Evolutionary conservation across 2,329 filamentous ascomycete species (phyloP).

Genomic region (Alternaria panax): DNA sequence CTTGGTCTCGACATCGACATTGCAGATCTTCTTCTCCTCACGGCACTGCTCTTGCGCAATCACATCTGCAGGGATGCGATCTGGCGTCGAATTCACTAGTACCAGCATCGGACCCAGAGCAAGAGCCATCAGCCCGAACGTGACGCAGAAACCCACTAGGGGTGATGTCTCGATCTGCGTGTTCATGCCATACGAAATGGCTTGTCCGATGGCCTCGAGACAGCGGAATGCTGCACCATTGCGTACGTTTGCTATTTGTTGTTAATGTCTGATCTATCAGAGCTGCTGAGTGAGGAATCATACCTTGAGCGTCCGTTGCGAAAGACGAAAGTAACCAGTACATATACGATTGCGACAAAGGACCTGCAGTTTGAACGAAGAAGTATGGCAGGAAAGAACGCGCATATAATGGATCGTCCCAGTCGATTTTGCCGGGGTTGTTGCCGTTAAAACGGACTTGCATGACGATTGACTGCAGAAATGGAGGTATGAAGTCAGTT

Average conservation of each 20-base stretch:
- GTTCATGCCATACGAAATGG: constrained; percentile 42
- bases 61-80: constrained; percentile 43
- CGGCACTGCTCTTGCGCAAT: constrained; percentile 35
- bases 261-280: constrained; percentile 7
- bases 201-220: constrained; percentile 38
- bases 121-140: constrained; percentile 42
- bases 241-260: constrained; percentile 27
- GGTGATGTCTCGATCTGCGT: constrained; percentile 39
- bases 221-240: constrained; percentile 39
- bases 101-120: constrained; percentile 43
- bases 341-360: constrained; percentile 42
- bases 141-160: constrained; percentile 42
- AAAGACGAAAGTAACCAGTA: constrained; percentile 44
- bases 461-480: constrained; percentile 60
- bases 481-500: no score
- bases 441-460: constrained; percentile 52
- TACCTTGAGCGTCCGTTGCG: constrained; percentile 37
- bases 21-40: constrained; percentile 24
- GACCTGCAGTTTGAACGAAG: constrained; percentile 56
- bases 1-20: constrained; percentile 22
- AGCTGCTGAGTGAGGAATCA: not conserved
- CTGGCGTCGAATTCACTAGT: constrained; percentile 42
- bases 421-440: constrained; percentile 56
- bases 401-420: constrained; percentile 55
- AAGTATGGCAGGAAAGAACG: constrained; percentile 58